Evolutionary conservation across 495 filamentous ascomycete species (phyloP).

Genomic region (Lophiostoma macrostomum): DNA sequence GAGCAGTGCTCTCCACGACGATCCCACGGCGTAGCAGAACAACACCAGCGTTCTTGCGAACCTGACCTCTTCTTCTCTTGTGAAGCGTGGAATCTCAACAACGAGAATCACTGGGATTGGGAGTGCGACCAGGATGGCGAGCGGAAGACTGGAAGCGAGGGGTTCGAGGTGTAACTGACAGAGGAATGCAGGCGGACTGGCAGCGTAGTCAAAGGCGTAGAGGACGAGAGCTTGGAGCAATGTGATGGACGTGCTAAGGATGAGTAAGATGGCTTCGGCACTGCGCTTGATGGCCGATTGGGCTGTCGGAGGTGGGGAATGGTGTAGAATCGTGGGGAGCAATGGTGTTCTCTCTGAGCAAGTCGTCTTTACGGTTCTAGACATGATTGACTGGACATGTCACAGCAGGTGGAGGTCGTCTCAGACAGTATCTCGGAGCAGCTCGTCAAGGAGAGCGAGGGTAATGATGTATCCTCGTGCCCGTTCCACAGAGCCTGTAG

Average conservation of each 20-base stretch:
- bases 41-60: neutral
- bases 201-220: neutral
- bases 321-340: too few relatives aligned
- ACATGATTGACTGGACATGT: neutral
- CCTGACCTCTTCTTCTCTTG: neutral
- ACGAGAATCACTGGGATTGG: too few relatives aligned
- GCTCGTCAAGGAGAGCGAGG: too few relatives aligned
- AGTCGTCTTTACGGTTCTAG: neutral
- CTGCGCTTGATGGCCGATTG: too few relatives aligned
- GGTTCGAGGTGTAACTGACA: neutral
- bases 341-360: slow-evolving; percentile 1
- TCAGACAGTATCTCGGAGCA: too few relatives aligned
- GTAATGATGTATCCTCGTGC: too few relatives aligned
- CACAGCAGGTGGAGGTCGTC: neutral
- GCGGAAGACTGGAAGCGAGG: neutral
- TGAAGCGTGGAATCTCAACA: too few relatives aligned
- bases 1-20: neutral
- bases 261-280: neutral
- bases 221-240: neutral
- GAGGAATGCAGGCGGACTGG: neutral
- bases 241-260: neutral
- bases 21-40: neutral
- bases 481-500: too few relatives aligned
- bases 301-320: neutral
- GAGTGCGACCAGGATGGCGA: neutral